Evolutionary conservation across 73 alveolate genomes (phyloP), one percentile per base, ranked within the genome.

Genomic region (Paramecium bursaria): DNA sequence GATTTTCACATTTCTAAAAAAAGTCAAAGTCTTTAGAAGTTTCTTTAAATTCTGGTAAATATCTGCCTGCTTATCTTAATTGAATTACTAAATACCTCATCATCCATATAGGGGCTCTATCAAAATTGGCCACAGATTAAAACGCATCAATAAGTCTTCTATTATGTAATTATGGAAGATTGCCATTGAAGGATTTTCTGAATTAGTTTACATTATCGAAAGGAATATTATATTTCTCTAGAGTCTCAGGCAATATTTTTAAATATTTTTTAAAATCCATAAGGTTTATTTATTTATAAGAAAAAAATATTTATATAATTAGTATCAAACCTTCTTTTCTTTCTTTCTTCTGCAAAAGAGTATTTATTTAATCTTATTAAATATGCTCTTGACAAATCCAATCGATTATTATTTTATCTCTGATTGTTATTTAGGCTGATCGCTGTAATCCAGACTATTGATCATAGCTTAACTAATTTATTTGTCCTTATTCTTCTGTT

Each of bases 1-100:
- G 94, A 75, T 87, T 91, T 49, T 85, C 79, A 82, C 96, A 91
- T 39, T 77, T 74, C 23, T 75, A 86, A 74, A 91, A 91, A 86
- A 91, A 91, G 17, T 85, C 90, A 74, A 74, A 49, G 0, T 60
- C 85, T 4, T 39, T 76, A 29, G 88, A 35, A 9, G 74, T 85
- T 26, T 51, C 88, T 48, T 75, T 67, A 51, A 80, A 88, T 57
- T 91, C 94, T 25, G 88, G 86, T 2, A 91, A 79, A 50, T 91
- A 91, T 88, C 96, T 73, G 7, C 94, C 96, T 17, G 96, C 96
- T 61, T 87, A 55, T 49, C 75, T 26, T 9, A 2, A 50, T 21
- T 42, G 22, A 46, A 3, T 1, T 47, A 0, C 1, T 73, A 26
- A 17, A 46, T 86, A 75, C 51, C 94, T 49, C 93, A 91, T 91